A percentile compares a stretch with the other conserved stretches of the same genome.
These are phyloP conservation scores for Nematocida sp. DNA, from an alignment of 371 early-diverging fungal genomes.

Conservation along the genomic window DNA sequence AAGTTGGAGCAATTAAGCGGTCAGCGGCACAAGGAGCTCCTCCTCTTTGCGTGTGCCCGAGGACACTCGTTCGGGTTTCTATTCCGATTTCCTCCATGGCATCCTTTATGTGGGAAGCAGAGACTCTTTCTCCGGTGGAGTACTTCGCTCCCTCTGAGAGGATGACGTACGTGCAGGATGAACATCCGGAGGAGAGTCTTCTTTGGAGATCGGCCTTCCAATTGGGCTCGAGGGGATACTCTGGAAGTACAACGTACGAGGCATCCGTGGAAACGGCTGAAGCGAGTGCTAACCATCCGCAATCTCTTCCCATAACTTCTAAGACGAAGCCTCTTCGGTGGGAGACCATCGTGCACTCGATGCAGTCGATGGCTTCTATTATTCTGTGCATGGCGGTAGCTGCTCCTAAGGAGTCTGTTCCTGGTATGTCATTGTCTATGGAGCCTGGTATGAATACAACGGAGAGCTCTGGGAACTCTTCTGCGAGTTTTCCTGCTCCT, in stretches of 20 bases:
- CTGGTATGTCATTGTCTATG: conserved; percentile 79
- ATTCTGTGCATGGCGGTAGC: conserved; percentile 88
- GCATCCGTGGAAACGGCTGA: conserved; percentile 86
- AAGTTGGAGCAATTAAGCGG: conserved; percentile 81
- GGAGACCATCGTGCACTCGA: conserved; percentile 86
- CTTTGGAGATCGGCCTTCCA: conserved; percentile 66
- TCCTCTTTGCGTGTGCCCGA: conserved; percentile 97
- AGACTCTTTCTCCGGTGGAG: conserved; percentile 77
- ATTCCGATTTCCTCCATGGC: conserved; percentile 75
- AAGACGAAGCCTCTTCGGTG: conserved; percentile 94
- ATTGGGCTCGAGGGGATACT: conserved; percentile 73
- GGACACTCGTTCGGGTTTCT: conserved; percentile 83
- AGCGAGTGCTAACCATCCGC: conserved; percentile 97
- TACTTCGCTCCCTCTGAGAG: conserved; percentile 95
- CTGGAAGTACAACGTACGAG: conserved; percentile 93
- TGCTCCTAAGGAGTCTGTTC: conserved; percentile 83
- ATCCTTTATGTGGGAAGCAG: conserved; percentile 75
- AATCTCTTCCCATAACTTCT: conserved; percentile 98
- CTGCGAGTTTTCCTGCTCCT: conserved; percentile 71
- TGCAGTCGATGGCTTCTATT: conserved; percentile 85
- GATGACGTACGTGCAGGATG: conserved; percentile 76
- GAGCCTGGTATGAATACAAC: conserved; percentile 90
- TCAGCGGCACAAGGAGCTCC: conserved; percentile 87
- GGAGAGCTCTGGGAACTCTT: conserved; percentile 60
- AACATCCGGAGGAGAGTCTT: conserved; percentile 25